Base-by-base conservation (phyloP, 2,329 filamentous ascomycete genomes). In the Sarocladium strictum region DNA sequence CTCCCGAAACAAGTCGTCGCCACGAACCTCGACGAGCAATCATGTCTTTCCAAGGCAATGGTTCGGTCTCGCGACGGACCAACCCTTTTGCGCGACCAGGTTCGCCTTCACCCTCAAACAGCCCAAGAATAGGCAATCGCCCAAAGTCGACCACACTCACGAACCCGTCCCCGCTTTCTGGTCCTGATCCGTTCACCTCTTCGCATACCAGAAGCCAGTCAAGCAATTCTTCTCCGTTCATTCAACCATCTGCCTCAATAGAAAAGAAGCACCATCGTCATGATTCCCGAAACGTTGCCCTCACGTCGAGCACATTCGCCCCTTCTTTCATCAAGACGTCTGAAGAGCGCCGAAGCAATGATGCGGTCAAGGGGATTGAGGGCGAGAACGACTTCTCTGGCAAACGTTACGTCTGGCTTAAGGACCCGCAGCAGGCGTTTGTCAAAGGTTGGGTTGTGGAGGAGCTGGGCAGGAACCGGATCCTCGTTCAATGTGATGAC, bases 321-420 rank as follows among this genome's bases (percentile, higher is more conserved):
- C 94, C 93, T 2, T 89, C 90, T 10, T 99, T 99, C 70, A 97
- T 99, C 72, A 94, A 93, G 69, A 83, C 85, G 0, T 91, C 96
- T 60, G 89, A 92, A 60, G 75, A 89, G 69, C 79, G 84, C 61
- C 71, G 75, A 33, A 75, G 71, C 32, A 69, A 77, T 53, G 83
- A 85, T 59, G 65, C 75, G 11, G 79, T 86, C 15, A 77, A 77
- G 51, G 88, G 90, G 17, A 91, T 97, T 57, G 95, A 99, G 72
- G 94, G 94, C 59, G 93, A 97, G 67, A 97, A 97, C 69, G 94
- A 99, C 77, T 97, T 99, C 70, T 99, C 94, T 0, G 95, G 94
- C 55, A 97, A 95, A 75, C 84, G 94, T 75, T 99, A 97, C 76
- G 92, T 99, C 60, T 99, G 94, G 95, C 77, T 99, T 66, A 89